Evolutionary conservation across 1,139 yeast genomes (phyloP).

Genomic region (Zhuliangozyma parablackwelliae): DNA sequence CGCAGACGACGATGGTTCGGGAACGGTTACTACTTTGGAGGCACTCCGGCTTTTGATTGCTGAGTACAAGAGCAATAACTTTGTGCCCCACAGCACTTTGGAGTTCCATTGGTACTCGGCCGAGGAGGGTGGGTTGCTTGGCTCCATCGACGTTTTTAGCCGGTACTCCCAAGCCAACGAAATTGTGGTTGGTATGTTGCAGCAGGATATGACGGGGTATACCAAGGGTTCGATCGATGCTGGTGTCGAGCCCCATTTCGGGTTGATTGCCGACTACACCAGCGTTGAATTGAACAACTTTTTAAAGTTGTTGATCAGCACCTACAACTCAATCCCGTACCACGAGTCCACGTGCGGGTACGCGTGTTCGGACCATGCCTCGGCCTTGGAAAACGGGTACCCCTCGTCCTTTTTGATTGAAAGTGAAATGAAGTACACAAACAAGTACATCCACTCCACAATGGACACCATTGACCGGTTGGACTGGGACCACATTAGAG

Average conservation of each 20-base stretch:
- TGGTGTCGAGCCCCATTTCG: slow-evolving; percentile 69
- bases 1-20: slow-evolving; percentile 94
- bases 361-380: slow-evolving; percentile 90
- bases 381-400: slow-evolving; percentile 77
- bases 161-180: slow-evolving; percentile 43
- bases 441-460: slow-evolving; percentile 70
- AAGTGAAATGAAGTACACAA: slow-evolving; percentile 57
- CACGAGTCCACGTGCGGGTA: slow-evolving; percentile 82
- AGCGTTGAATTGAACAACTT: slow-evolving; percentile 56
- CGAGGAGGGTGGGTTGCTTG: slow-evolving; percentile 89
- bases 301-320: slow-evolving; percentile 54
- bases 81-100: slow-evolving; percentile 64
- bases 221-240: slow-evolving; percentile 51
- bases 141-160: slow-evolving; percentile 75
- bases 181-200: slow-evolving; percentile 76
- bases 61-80: slow-evolving; percentile 27
- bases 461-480: slow-evolving; percentile 80
- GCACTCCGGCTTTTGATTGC: slow-evolving; percentile 60
- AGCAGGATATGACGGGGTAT: slow-evolving; percentile 95
- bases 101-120: slow-evolving; percentile 95
- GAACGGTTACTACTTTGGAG: slow-evolving; percentile 75
- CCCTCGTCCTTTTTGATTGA: slow-evolving; percentile 84
- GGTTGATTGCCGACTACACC: slow-evolving; percentile 74
- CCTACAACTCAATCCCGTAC: slow-evolving; percentile 64
- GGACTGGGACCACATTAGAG: slow-evolving; percentile 69